A percentile compares a stretch with the other conserved stretches of the same genome.
Conservation (phyloP, 1,284 basidiomycete genomes). For the Naganishia albida region DNA sequence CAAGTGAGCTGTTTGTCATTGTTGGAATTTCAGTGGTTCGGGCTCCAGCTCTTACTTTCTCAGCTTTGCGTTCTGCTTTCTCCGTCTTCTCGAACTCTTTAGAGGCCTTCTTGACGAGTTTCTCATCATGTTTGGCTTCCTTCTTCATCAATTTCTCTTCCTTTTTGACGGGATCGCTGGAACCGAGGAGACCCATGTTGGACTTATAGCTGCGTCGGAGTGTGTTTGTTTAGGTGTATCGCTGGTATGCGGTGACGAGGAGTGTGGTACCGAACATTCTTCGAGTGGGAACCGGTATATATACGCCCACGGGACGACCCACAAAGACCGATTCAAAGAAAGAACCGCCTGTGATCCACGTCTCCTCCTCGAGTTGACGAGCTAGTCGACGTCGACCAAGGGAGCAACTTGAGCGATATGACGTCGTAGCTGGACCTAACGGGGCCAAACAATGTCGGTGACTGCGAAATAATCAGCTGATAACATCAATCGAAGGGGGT, state of each 20-base stretch:
- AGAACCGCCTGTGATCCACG: not conserved
- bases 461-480: too few species aligned
- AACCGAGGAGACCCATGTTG: slow-evolving; percentile 29
- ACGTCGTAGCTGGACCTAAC: not conserved
- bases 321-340: too few species aligned
- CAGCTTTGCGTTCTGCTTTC: slow-evolving; percentile 26
- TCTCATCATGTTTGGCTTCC: slow-evolving; percentile 32
- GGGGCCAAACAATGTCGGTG: too few species aligned
- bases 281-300: too few species aligned
- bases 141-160: slow-evolving; percentile 31
- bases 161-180: slow-evolving; percentile 21
- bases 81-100: slow-evolving; percentile 28
- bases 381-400: too few species aligned
- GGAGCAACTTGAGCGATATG: not conserved
- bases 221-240: not conserved
- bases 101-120: slow-evolving; percentile 26
- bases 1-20: not conserved
- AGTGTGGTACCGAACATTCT: too few species aligned
- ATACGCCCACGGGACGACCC: too few species aligned
- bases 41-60: slow-evolving; percentile 23
- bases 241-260: too few species aligned
- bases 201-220: not conserved
- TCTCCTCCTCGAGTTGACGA: too few species aligned
- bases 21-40: not conserved
- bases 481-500: too few species aligned